Conservation (phyloP, 2,329 filamentous ascomycete genomes). For the Colletotrichum sp. region DNA sequence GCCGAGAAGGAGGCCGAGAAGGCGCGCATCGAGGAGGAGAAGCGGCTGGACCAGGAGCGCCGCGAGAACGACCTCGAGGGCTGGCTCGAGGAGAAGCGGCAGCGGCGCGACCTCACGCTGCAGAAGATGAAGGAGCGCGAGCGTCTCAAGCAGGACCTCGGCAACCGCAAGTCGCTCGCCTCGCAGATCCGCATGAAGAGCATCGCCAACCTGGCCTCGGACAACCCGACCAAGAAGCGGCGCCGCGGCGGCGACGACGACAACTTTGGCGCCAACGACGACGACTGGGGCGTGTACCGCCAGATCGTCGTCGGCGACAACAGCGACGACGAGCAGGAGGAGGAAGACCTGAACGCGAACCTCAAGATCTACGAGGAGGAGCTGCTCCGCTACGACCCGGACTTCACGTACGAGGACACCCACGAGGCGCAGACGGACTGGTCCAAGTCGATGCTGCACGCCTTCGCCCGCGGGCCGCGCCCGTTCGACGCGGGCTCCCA, state of each 20-base stretch:
- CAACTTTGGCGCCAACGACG: slow-evolving; percentile 95
- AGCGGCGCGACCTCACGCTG: slow-evolving; percentile 72
- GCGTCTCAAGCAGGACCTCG: slow-evolving; percentile 89
- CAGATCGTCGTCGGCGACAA: slow-evolving; percentile 84
- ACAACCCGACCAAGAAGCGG: slow-evolving; percentile 83
- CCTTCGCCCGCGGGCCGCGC: slow-evolving; percentile 86
- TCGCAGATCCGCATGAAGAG: slow-evolving; percentile 98
- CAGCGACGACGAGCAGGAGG: slow-evolving; percentile 89
- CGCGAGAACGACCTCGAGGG: slow-evolving; percentile 83
- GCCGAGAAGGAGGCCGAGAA: slow-evolving; percentile 95
- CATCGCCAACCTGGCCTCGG: slow-evolving; percentile 92
- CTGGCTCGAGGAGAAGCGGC: slow-evolving; percentile 85
- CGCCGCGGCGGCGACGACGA: slow-evolving; percentile 91
- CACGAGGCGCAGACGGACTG: slow-evolving; percentile 93
- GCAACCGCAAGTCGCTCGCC: slow-evolving; percentile 94
- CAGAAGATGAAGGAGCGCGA: slow-evolving; percentile 93
- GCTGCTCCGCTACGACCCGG: slow-evolving; percentile 82
- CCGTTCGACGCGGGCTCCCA: slow-evolving; percentile 84
- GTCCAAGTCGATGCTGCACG: slow-evolving; percentile 90
- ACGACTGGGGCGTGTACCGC: slow-evolving; percentile 97
- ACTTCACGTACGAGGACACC: slow-evolving; percentile 91
- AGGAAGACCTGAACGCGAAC: slow-evolving; percentile 79
- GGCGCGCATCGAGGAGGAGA: slow-evolving; percentile 81
- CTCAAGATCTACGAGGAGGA: slow-evolving; percentile 83
- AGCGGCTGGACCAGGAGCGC: slow-evolving; percentile 81